Conservation (phyloP, 2,329 filamentous ascomycete species). For the Colletotrichum cereale region DNA sequence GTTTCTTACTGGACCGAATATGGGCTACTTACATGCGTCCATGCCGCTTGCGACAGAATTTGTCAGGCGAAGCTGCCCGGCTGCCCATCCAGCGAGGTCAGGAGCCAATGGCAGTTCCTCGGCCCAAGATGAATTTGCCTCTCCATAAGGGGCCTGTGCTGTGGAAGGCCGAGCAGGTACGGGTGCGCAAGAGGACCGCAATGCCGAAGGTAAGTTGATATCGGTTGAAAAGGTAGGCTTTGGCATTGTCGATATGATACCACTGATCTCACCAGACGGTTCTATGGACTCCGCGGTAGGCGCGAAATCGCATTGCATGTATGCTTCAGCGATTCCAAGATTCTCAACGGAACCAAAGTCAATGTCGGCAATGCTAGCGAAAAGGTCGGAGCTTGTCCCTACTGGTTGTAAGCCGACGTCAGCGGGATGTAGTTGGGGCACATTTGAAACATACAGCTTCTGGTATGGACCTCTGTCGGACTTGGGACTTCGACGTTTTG, state of each 20-base stretch:
- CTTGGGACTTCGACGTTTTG: background rate
- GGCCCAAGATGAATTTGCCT: background rate
- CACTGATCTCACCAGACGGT: background rate
- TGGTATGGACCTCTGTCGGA: background rate
- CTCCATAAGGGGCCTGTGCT: background rate
- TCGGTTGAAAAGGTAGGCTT: background rate
- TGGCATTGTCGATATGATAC: background rate
- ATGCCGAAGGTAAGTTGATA: background rate
- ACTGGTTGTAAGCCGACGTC: background rate
- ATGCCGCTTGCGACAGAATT: background rate
- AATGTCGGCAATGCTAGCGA: background rate
- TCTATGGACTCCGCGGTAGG: background rate
- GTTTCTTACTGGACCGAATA: background rate
- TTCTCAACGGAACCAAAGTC: background rate
- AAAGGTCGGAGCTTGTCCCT: background rate
- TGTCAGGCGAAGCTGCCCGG: background rate
- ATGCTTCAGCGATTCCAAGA: background rate
- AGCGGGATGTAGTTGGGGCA: background rate
- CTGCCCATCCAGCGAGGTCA: background rate
- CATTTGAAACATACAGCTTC: conserved; percentile 4
- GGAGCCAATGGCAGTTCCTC: background rate
- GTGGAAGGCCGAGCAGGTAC: background rate
- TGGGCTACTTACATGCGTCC: background rate
- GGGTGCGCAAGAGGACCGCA: background rate
- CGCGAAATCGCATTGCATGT: background rate